Conservation (phyloP, 2,329 filamentous ascomycete genomes). For the Diaporthe sp. region DNA sequence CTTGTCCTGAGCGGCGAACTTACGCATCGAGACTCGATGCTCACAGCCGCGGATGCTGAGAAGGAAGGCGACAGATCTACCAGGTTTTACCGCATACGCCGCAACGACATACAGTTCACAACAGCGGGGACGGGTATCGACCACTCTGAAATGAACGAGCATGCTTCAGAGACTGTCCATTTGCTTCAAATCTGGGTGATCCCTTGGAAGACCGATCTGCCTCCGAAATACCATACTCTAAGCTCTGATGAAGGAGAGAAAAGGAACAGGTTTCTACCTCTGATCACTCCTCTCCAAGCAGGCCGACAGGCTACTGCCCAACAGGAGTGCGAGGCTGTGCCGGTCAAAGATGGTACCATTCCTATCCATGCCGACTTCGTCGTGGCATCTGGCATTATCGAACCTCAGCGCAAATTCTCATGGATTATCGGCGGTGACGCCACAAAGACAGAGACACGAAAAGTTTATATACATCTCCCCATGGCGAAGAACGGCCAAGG, state of each 20-base stretch:
- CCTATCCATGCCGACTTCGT: neutral
- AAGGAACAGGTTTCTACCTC: neutral
- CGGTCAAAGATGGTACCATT: neutral
- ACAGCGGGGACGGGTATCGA: neutral
- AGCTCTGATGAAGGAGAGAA: neutral
- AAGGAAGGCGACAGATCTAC: neutral
- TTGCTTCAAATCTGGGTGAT: neutral
- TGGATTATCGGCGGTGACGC: neutral
- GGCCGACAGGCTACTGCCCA: neutral
- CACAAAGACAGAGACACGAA: neutral
- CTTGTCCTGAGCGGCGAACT: neutral
- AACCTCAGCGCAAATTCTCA: neutral
- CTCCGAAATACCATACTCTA: neutral
- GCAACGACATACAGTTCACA: neutral
- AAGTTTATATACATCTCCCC: neutral
- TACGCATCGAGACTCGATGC: neutral
- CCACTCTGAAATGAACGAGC: neutral
- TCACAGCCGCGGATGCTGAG: neutral
- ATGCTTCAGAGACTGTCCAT: neutral
- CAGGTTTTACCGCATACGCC: neutral
- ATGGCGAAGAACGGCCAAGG: neutral
- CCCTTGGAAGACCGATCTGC: neutral
- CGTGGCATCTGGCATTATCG: neutral
- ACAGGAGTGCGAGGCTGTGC: neutral
- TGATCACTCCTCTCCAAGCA: neutral